These are phyloP conservation scores for Asparagopsis taxiformis DNA, from an alignment of 31 red algal species.

Conservation along the genomic window DNA sequence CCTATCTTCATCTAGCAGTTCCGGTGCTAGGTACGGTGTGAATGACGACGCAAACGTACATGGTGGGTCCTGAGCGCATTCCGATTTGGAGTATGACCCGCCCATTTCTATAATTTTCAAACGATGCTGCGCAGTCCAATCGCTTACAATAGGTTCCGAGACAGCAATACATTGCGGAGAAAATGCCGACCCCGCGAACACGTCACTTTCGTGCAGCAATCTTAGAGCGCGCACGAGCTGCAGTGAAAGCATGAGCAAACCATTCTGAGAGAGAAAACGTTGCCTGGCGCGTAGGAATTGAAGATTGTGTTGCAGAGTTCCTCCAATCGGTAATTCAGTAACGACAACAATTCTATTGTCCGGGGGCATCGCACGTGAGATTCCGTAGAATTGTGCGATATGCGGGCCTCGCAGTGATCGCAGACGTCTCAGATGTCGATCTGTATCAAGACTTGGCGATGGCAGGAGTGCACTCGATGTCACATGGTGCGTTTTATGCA, in stretches of 20 bases:
- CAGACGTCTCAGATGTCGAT: constrained; percentile 9
- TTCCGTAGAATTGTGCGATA: constrained; percentile 25
- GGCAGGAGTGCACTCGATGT: not conserved
- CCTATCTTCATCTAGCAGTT: constrained; percentile 26
- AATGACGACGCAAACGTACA: not conserved
- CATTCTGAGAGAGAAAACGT: not conserved
- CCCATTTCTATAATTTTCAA: constrained; percentile 27
- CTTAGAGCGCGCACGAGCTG: constrained; percentile 19
- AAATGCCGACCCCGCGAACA: constrained; percentile 5
- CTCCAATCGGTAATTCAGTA: constrained; percentile 12
- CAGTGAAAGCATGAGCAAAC: constrained; percentile 1
- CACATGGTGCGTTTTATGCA: not conserved
- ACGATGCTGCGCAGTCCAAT: constrained; percentile 14
- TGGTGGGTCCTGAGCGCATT: not conserved
- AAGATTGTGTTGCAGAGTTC: constrained; percentile 11
- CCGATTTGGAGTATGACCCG: constrained; percentile 5
- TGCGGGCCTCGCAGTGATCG: constrained; percentile 13
- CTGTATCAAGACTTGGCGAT: not conserved
- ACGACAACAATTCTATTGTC: constrained; percentile 22
- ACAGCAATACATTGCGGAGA: constrained; percentile 1
- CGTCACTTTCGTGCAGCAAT: constrained; percentile 16
- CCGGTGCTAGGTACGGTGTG: constrained; percentile 25
- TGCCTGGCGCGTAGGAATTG: not conserved
- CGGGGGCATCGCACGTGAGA: not conserved
- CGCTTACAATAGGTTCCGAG: not conserved